Conservation (phyloP, 73 alveolate species). For the Uronychia binucleata region DNA sequence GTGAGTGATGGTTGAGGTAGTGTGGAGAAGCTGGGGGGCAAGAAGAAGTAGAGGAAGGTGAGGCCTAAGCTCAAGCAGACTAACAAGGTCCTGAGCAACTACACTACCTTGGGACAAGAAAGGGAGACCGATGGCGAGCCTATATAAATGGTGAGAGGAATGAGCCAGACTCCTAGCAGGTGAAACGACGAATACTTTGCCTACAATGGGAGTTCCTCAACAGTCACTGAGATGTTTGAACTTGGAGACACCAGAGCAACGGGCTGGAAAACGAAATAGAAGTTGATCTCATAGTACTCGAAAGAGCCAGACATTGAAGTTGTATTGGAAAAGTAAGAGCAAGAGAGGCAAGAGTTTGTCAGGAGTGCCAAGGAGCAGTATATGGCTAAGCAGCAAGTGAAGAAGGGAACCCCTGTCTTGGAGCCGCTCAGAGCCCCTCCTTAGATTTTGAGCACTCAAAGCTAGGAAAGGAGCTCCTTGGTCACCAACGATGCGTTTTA, state of each 20-base stretch:
- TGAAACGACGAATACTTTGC: no score
- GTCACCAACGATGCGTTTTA: neutral
- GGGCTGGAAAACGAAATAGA: neutral
- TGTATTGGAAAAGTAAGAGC: neutral
- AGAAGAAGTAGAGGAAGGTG: no score
- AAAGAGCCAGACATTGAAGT: neutral
- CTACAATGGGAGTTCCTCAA: no score
- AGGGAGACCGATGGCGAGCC: no score
- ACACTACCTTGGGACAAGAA: no score
- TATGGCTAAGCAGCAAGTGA: neutral
- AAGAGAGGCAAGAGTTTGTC: neutral
- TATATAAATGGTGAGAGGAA: no score
- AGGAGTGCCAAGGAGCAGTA: neutral
- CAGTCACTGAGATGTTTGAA: neutral
- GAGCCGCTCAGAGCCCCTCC: neutral
- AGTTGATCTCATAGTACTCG: neutral
- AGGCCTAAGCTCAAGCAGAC: no score
- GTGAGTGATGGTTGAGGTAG: no score
- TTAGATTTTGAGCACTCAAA: neutral
- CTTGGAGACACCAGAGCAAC: neutral
- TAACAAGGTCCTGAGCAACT: no score
- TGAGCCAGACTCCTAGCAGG: no score
- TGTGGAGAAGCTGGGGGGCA: no score
- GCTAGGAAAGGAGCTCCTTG: neutral
- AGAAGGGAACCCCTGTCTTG: neutral